Evolutionary conservation across 805 yeast genomes (phyloP).

Genomic region (Ogataea degrootiae): DNA sequence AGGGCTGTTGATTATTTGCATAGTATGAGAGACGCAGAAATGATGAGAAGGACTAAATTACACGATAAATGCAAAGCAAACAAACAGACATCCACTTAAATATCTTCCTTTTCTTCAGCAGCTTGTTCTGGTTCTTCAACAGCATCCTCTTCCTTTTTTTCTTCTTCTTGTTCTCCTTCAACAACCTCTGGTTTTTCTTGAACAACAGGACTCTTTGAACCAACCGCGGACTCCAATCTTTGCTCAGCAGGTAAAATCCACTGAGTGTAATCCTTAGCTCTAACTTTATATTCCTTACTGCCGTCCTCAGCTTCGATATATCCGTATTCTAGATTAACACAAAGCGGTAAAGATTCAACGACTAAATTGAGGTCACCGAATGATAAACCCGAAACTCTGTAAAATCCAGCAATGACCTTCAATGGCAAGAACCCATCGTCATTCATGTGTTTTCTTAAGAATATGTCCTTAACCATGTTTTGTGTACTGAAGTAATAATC

Average conservation of each 20-base stretch:
- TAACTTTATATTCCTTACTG: constrained; percentile 40
- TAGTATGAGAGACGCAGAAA: too few species aligned
- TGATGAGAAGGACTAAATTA: too few species aligned
- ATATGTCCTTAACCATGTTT: constrained; percentile 81
- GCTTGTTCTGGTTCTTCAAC: not conserved
- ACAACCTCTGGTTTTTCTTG: not conserved
- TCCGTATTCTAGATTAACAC: constrained; percentile 41
- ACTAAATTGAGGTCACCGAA: constrained; percentile 50
- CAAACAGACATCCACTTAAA: not conserved
- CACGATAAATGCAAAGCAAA: too few species aligned
- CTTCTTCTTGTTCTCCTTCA: constrained; percentile 6
- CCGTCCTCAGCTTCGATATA: constrained; percentile 37
- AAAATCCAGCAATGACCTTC: constrained; percentile 58
- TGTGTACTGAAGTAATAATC: constrained; percentile 89
- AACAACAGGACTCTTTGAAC: constrained; percentile 20
- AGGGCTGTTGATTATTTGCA: too few species aligned
- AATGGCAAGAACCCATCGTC: constrained; percentile 68
- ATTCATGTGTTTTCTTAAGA: constrained; percentile 77
- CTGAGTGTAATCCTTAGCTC: constrained; percentile 55
- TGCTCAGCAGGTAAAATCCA: constrained; percentile 64
- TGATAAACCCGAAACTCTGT: constrained; percentile 66
- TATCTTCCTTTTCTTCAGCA: not conserved
- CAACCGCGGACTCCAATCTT: constrained; percentile 43
- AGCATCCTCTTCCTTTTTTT: not conserved
- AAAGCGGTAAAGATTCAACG: constrained; percentile 47